Base-by-base conservation (phyloP, 768 basidiomycete species). In the Tremella mesenterica region DNA sequence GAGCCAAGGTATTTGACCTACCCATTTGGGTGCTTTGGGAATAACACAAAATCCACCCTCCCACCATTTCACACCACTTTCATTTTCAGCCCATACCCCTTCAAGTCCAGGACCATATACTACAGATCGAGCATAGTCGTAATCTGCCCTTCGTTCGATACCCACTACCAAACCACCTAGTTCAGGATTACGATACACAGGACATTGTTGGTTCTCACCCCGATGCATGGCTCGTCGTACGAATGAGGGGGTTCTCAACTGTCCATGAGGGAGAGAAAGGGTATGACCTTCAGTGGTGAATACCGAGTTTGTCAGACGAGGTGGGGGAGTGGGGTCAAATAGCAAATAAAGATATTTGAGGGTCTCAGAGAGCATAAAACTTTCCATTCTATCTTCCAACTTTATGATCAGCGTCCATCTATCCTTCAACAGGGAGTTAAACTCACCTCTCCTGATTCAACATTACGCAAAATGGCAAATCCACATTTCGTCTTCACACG, bases 221-320 rank as follows among this genome's bases (percentile, higher is more conserved):
- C 47, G 49, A 25, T 60, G 61, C 39, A 61, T 29, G 3, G 45
- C 77, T 21, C 79, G 78, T 18, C 86, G 82, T 57, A 82, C 73
- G 58, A 79, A 57, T n/a, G 85, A 81, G 31, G 80, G 74, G 7
- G 80, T 79, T 57, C 77, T 79, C 26, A 85, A 75, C 46, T 80
- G 76, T 43, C 80, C 64, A 33, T 63, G 71, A 1, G 81, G 81
- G 18, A 95, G 79, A 10, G 78, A 78, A 39, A 99, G 77, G 23
- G 89, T 79, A 68, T 99, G 95, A 0, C 93, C 95, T 72, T 97
- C 95, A 0, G 95, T 99, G 5, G 91, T 88, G 69, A 95, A 86
- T 9, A 97, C 87, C 57, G 84, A 86, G 70, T 90, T 86, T 0
- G 86, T 85, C 67, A 87, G 84, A 62, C 87, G 84, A 2, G 69